Conservation (phyloP, 139 green algal genomes). For the Chlamydomonas incerta region DNA sequence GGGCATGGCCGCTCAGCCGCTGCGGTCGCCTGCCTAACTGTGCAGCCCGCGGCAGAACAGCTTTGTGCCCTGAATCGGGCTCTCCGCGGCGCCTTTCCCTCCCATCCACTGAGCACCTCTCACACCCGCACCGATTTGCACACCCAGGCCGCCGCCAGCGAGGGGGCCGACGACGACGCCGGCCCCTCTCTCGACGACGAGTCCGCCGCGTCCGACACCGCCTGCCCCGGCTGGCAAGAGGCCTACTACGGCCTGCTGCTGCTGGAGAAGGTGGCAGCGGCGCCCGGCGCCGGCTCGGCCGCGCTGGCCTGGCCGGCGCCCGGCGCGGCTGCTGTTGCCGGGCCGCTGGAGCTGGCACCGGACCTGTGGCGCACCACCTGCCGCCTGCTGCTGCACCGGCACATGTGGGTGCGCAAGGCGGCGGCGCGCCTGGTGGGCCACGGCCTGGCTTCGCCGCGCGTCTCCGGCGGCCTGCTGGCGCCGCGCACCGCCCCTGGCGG, state of each 20-base stretch:
- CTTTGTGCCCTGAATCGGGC: too few relatives aligned
- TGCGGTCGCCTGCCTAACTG: too few relatives aligned
- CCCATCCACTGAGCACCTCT: too few relatives aligned
- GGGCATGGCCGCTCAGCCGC: too few relatives aligned
- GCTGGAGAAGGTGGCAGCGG: conserved; percentile 76
- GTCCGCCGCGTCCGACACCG: neutral
- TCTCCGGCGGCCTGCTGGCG: conserved; percentile 51
- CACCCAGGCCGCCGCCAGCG: neutral
- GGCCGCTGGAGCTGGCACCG: neutral
- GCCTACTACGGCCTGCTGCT: conserved; percentile 82
- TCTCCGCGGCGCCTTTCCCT: too few relatives aligned
- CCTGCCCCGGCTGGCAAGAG: conserved; percentile 78
- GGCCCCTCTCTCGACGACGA: conserved; percentile 14
- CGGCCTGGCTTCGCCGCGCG: conserved; percentile 57
- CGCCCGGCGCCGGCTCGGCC: neutral
- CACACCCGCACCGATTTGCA: neutral
- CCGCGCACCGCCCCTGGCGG: neutral
- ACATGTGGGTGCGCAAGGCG: conserved; percentile 91
- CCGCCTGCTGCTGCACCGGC: conserved; percentile 68
- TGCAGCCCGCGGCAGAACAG: too few relatives aligned
- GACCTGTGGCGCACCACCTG: conserved; percentile 42
- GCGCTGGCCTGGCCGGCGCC: conserved; percentile 2
- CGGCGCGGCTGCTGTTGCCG: neutral
- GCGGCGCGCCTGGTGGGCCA: conserved; percentile 76
- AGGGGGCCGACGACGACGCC: neutral